Conservation (phyloP, 257 asterid species). For the Misopates orontium region DNA sequence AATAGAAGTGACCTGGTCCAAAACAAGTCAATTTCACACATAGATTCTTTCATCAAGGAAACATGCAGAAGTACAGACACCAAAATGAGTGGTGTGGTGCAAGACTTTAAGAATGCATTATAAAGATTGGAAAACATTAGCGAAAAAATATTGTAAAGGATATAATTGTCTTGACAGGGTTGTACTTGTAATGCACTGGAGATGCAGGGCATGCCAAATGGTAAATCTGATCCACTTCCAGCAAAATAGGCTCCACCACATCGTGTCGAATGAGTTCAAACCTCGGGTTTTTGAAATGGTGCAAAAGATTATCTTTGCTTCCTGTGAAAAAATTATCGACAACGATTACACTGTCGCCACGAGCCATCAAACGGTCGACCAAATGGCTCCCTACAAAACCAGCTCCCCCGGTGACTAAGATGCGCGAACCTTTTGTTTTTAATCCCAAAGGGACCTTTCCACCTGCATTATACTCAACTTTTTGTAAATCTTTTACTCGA, state of each 20-base stretch:
- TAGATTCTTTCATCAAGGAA: no score
- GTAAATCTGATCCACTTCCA: slow-evolving; percentile 88
- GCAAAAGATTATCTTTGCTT: slow-evolving; percentile 65
- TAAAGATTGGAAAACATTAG: no score
- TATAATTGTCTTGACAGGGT: slow-evolving; percentile 94
- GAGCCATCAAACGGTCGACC: slow-evolving; percentile 73
- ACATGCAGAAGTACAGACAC: no score
- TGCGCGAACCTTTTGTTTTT: slow-evolving; percentile 59
- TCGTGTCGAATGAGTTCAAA: slow-evolving; percentile 87
- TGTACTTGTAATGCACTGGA: slow-evolving; percentile 89
- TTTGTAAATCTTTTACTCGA: no score
- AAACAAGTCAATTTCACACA: no score
- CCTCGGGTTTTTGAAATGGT: slow-evolving; percentile 62
- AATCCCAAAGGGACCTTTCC: slow-evolving; percentile 66
- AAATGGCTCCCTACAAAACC: slow-evolving; percentile 97
- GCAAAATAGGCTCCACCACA: slow-evolving; percentile 83
- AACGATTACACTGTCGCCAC: slow-evolving; percentile 84
- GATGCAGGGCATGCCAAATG: slow-evolving; percentile 98
- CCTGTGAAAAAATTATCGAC: slow-evolving; percentile 88
- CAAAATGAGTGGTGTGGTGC: no score
- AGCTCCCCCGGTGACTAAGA: slow-evolving; percentile 90
- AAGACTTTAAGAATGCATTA: no score
- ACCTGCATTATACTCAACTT: slow-evolving; percentile 42
- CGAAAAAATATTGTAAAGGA: slow-evolving; percentile 41
- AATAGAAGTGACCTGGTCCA: no score